Evolutionary conservation across 345 rosid genomes (phyloP).

Genomic region (Firmiana major): DNA sequence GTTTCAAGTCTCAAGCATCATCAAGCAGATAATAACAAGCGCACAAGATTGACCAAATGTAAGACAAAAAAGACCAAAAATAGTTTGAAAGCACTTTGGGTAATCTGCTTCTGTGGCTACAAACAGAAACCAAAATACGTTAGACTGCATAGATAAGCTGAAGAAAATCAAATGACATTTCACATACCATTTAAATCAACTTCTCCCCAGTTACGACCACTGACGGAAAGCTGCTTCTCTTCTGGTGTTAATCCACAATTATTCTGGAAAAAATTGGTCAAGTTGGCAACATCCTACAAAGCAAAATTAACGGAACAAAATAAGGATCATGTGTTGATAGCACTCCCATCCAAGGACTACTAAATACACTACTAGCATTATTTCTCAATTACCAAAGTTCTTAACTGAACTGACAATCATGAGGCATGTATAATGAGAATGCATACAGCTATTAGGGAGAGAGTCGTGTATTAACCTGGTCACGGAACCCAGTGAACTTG

Average conservation of each 20-base stretch:
- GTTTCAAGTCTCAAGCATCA: not conserved
- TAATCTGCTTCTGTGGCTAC: not conserved
- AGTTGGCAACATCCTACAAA: constrained; percentile 65
- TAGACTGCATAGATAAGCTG: not conserved
- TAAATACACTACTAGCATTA: not conserved
- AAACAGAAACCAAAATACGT: not conserved
- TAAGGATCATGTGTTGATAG: not conserved
- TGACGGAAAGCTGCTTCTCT: constrained; percentile 87
- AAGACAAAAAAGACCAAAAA: not conserved
- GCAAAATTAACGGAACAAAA: not conserved
- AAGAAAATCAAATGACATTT: not conserved
- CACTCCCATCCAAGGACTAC: not conserved
- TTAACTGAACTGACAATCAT: not conserved
- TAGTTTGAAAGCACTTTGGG: not conserved
- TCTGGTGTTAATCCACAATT: constrained; percentile 64
- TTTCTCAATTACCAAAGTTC: not conserved
- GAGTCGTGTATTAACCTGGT: constrained; percentile 48
- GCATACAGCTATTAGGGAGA: not conserved
- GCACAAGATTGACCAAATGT: not conserved
- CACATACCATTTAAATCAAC: constrained; percentile 81
- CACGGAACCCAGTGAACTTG: constrained; percentile 88
- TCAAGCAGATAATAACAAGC: not conserved
- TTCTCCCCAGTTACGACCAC: constrained; percentile 98
- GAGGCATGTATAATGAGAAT: not conserved
- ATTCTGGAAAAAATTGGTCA: constrained; percentile 73